A percentile compares a stretch with the other conserved stretches of the same genome.
phyloP scores from a whole-genome alignment of 179 eudicot species.

The Actinidia chinensis region DNA sequence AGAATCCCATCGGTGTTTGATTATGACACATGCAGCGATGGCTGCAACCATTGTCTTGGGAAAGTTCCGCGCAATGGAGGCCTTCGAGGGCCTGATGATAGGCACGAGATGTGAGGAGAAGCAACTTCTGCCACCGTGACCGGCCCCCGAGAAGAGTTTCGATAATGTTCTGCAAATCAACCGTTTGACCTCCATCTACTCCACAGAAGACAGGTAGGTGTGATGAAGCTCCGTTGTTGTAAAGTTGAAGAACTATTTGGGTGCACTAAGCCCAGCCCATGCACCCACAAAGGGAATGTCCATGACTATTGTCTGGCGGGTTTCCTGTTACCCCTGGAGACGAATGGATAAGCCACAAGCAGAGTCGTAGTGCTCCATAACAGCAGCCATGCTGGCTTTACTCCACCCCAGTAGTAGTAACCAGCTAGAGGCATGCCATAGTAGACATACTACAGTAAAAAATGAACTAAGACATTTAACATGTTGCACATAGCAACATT shows the following conservation, averaged over 20 bases:
- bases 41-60: conserved; percentile 85
- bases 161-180: conserved; percentile 86
- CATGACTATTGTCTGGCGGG: conserved; percentile 87
- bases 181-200: conserved; percentile 92
- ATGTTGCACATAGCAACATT: too few relatives aligned
- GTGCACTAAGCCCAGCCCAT: conserved; percentile 83
- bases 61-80: conserved; percentile 71
- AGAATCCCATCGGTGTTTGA: conserved; percentile 80
- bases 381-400: conserved; percentile 76
- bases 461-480: too few relatives aligned
- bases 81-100: conserved; percentile 82
- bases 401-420: conserved; percentile 99
- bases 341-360: conserved; percentile 84
- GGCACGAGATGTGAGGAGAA: conserved; percentile 69
- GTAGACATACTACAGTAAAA: conserved; percentile 52
- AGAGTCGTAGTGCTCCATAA: conserved; percentile 84
- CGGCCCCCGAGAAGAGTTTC: conserved; percentile 96
- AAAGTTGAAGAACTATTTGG: conserved; percentile 84
- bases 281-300: conserved; percentile 82
- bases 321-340: conserved; percentile 85
- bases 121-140: conserved; percentile 93
- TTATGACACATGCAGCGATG: conserved; percentile 96
- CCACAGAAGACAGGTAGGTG: conserved; percentile 89
- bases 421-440: conserved; percentile 98
- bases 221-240: conserved; percentile 95